Evolutionary conservation across 306 rosid genomes (phyloP).

Genomic region (Urtica urens): DNA sequence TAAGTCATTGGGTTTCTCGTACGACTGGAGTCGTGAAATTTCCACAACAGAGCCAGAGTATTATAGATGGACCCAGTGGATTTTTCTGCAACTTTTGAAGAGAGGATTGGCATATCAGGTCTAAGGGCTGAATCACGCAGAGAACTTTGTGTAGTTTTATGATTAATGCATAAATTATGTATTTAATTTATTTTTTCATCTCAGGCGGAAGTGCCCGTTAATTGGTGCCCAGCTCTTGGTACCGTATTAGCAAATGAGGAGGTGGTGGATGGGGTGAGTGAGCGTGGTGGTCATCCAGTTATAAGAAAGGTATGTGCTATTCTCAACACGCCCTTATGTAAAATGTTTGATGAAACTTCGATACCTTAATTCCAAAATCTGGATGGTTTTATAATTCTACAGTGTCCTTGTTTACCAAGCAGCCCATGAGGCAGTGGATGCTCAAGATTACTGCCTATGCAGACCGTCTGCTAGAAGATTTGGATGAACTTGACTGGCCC

Average conservation of each 20-base stretch:
- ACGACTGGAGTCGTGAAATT: conserved; percentile 96
- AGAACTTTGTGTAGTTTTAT: conserved; percentile 5
- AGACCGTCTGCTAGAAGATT: conserved; percentile 92
- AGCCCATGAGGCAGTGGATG: conserved; percentile 99
- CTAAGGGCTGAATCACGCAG: conserved; percentile 13
- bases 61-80: conserved; percentile 98
- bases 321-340: conserved; percentile 7
- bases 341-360: conserved; percentile 14
- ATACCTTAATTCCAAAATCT: conserved; percentile 27
- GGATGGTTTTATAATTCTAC: conserved; percentile 65
- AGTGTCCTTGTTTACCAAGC: conserved; percentile 90
- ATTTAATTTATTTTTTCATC: conserved; percentile 13
- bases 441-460: conserved; percentile 98
- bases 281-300: conserved; percentile 95
- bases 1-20: conserved; percentile 89
- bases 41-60: conserved; percentile 86
- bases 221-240: conserved; percentile 99
- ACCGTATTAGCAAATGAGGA: conserved; percentile 98
- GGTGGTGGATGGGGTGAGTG: conserved; percentile 93
- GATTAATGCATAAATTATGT: conserved; percentile 2
- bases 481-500: conserved; percentile 92
- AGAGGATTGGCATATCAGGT: conserved; percentile 98
- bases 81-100: conserved; percentile 83
- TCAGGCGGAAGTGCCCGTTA: conserved; percentile 98
- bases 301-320: conserved; percentile 55